These are phyloP conservation scores for Yamadazyma paraphyllophila DNA, from an alignment of 805 yeast species.

Conservation along the genomic window DNA sequence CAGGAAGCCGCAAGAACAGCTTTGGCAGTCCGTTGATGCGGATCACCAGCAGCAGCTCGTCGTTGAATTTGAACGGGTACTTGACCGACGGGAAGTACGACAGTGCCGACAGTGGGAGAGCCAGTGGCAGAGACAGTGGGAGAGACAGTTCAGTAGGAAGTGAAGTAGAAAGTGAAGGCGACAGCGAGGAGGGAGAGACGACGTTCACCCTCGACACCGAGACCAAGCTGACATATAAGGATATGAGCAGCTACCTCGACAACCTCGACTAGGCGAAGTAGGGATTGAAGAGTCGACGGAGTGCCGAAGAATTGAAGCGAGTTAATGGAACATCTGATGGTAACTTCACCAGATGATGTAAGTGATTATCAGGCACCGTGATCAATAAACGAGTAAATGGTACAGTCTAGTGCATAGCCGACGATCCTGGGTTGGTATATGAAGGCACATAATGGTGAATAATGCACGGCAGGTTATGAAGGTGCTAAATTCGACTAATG, in stretches of 20 bases:
- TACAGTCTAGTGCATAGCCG: not conserved
- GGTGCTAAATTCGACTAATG: not conserved
- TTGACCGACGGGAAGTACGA: conserved; percentile 31
- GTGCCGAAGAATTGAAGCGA: too few species aligned
- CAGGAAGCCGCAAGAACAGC: conserved; percentile 25
- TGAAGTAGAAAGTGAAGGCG: conserved; percentile 1
- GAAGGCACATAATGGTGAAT: not conserved
- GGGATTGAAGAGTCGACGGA: too few species aligned
- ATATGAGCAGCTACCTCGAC: conserved; percentile 14
- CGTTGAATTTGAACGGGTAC: conserved; percentile 42
- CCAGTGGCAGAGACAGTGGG: not conserved
- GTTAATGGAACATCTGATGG: too few species aligned
- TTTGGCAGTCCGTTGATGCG: conserved; percentile 25
- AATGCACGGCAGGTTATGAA: not conserved
- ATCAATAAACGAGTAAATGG: too few species aligned
- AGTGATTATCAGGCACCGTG: too few species aligned
- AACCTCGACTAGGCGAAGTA: conserved; percentile 10
- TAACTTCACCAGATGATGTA: too few species aligned
- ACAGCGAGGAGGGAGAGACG: conserved; percentile 10
- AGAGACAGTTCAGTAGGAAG: not conserved
- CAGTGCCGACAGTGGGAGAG: not conserved
- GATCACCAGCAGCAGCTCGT: conserved; percentile 39
- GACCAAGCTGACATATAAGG: conserved; percentile 6
- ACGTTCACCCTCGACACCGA: conserved; percentile 13
- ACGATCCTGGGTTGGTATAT: not conserved